Base-by-base conservation (phyloP, 768 basidiomycete genomes). In the Jaapia argillacea region DNA sequence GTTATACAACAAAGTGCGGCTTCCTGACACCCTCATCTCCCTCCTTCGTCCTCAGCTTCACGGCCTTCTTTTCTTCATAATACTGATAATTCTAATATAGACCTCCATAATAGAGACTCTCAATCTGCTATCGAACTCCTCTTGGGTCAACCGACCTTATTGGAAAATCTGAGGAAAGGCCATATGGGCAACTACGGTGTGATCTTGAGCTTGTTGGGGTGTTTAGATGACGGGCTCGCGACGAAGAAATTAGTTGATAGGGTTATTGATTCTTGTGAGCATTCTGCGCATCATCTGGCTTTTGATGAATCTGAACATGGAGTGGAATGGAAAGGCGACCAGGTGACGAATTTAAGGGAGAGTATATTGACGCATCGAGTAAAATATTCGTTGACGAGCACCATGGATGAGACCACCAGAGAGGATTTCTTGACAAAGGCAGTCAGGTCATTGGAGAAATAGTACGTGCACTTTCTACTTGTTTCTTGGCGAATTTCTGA, bases 141-240 rank as follows among this genome's bases (percentile, higher is more conserved):
- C 3, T 79, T 93, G 60, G 69, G 76, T 1, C 81, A 90, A 28
- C 84, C 92, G 0, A 61, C 76, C 0, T 65, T 98, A 1, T 66
- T 97, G 26, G 91, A 97, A 43, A 86, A 81, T 54, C 68, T 96
- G 12, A 80, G 90, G 37, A 93, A 85, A 54, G 93, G 93, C 1
- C 77, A 94, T 50, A 77, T 83, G 69, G 96, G 96, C 36, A 91
- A 85, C 51, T 99, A 96, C 57, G 80, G 90, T 40, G 68, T 93
- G 33, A 82, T 99, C 31, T 74, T 98, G 24, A 90, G 89, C 55
- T 71, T 99, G 37, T 70, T 98, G 4, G 93, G 93, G n/a, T 91
- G 84, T 52, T 63, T 99, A 38, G 96, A 98, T 51, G 72, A 84
- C 42, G 96, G 96, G 0, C 61, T 81, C 25, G 75, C 77, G 51